A percentile compares a stretch with the other conserved stretches of the same genome.
Evolutionary conservation across 306 rosid species (phyloP).

Genomic region (Dalbergia oliveri): DNA sequence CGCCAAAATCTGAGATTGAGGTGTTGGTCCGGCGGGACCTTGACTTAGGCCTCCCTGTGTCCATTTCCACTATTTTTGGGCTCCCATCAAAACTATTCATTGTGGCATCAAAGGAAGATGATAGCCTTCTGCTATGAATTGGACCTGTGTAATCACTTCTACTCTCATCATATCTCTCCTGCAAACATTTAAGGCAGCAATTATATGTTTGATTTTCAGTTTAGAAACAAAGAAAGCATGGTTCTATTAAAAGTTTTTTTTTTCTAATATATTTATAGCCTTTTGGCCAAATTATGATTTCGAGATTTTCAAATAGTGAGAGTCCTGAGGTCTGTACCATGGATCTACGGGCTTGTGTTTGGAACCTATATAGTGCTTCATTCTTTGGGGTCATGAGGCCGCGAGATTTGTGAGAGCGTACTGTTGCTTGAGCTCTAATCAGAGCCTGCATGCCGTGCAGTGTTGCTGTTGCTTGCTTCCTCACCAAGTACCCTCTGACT

Average conservation of each 20-base stretch:
- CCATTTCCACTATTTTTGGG: conserved; percentile 94
- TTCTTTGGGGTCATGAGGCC: conserved; percentile 39
- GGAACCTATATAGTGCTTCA: conserved; percentile 54
- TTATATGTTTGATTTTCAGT: background rate
- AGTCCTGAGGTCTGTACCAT: conserved; percentile 58
- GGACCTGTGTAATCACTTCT: conserved; percentile 65
- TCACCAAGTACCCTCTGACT: conserved; percentile 86
- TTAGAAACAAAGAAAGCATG: no score
- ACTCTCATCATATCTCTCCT: conserved; percentile 79
- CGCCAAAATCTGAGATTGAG: conserved; percentile 74
- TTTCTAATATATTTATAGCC: background rate
- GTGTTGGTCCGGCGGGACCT: conserved; percentile 81
- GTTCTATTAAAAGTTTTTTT: background rate
- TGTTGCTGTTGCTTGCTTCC: conserved; percentile 91
- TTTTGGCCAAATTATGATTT: no score
- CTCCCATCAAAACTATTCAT: conserved; percentile 63
- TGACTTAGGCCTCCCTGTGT: conserved; percentile 82
- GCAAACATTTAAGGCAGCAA: conserved; percentile 35
- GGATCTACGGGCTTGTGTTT: conserved; percentile 69
- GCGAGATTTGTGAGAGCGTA: conserved; percentile 76
- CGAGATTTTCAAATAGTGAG: background rate
- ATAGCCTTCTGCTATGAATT: conserved; percentile 73
- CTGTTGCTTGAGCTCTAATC: conserved; percentile 91
- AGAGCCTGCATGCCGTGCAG: conserved; percentile 91
- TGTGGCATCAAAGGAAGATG: conserved; percentile 68